A percentile compares a stretch with the other conserved stretches of the same genome.
phyloP scores from a whole-genome alignment of 352 stramenopile species.

The Globisporangium camurandrum region DNA sequence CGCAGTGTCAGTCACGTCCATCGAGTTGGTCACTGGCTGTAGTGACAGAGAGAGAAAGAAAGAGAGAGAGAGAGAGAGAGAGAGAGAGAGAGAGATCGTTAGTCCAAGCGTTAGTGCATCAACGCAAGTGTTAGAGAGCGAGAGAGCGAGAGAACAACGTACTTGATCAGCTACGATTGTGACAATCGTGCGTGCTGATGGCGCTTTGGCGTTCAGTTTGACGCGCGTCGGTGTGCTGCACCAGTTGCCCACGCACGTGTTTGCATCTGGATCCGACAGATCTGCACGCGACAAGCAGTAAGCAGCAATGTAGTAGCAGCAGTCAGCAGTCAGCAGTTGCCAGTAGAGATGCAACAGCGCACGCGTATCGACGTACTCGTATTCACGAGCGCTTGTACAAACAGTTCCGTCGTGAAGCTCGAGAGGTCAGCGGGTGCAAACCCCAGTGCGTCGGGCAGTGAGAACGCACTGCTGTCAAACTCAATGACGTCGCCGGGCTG shows the following conservation, averaged over 20 bases:
- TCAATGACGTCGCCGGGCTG: slow-evolving; percentile 44
- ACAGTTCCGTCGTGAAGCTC: slow-evolving; percentile 32
- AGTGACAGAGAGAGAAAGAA: neutral
- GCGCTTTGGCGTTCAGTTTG: slow-evolving; percentile 19
- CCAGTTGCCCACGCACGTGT: slow-evolving; percentile 48
- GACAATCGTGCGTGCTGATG: slow-evolving; percentile 21
- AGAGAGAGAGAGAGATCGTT: neutral
- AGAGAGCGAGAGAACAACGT: too few species aligned
- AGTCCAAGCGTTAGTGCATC: too few species aligned
- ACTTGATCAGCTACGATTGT: slow-evolving; percentile 48
- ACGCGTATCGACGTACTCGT: slow-evolving; percentile 43
- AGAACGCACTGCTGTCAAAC: slow-evolving; percentile 61
- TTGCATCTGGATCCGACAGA: slow-evolving; percentile 57
- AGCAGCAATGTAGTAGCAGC: too few species aligned
- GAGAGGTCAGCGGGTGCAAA: slow-evolving; percentile 55
- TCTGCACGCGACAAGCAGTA: too few species aligned
- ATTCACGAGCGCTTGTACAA: slow-evolving; percentile 61
- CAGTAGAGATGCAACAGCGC: too few species aligned
- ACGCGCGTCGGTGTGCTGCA: slow-evolving; percentile 50
- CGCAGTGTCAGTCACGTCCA: slow-evolving; percentile 41
- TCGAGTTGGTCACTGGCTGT: slow-evolving; percentile 25
- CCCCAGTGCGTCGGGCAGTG: slow-evolving; percentile 40
- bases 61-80: neutral
- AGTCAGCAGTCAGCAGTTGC: neutral
- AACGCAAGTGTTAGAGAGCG: too few species aligned